phyloP scores from a whole-genome alignment of 371 early-diverging fungal genomes.

The Mucor racemosus region DNA sequence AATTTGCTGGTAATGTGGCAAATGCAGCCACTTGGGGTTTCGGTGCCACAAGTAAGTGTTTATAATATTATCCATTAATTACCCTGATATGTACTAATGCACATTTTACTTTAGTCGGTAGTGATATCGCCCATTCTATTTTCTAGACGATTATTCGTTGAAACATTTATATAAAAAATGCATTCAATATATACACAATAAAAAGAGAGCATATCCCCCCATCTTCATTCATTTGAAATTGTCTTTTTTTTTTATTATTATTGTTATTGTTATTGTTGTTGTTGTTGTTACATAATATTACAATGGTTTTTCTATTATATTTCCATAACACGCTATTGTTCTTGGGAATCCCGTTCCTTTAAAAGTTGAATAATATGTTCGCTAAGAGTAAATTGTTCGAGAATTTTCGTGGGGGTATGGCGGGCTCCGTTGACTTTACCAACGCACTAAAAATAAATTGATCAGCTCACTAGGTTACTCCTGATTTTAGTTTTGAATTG shows the following conservation, averaged over 20 bases:
- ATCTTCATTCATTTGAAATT: neutral
- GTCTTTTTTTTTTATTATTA: too few relatives aligned
- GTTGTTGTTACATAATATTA: too few relatives aligned
- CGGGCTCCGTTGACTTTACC: slow-evolving; percentile 21
- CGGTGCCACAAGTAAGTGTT: slow-evolving; percentile 47
- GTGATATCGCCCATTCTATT: slow-evolving; percentile 34
- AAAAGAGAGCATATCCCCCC: neutral
- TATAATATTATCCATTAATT: neutral
- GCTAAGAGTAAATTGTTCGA: slow-evolving; percentile 17
- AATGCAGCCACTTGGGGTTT: slow-evolving; percentile 52
- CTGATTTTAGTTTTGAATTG: too few relatives aligned
- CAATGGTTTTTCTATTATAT: neutral
- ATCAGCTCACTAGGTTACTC: neutral
- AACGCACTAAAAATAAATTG: slow-evolving; percentile 9
- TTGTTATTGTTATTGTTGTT: too few relatives aligned
- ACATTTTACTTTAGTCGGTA: slow-evolving; percentile 33
- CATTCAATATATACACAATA: neutral
- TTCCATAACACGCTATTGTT: neutral
- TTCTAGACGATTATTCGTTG: slow-evolving; percentile 17
- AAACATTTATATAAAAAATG: neutral
- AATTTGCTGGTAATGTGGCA: slow-evolving; percentile 35
- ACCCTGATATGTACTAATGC: slow-evolving; percentile 1
- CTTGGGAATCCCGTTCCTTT: neutral
- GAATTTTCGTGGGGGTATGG: neutral
- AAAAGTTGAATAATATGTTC: slow-evolving; percentile 20